Conservation (phyloP, 495 filamentous ascomycete genomes). For the Neurospora sp. region DNA sequence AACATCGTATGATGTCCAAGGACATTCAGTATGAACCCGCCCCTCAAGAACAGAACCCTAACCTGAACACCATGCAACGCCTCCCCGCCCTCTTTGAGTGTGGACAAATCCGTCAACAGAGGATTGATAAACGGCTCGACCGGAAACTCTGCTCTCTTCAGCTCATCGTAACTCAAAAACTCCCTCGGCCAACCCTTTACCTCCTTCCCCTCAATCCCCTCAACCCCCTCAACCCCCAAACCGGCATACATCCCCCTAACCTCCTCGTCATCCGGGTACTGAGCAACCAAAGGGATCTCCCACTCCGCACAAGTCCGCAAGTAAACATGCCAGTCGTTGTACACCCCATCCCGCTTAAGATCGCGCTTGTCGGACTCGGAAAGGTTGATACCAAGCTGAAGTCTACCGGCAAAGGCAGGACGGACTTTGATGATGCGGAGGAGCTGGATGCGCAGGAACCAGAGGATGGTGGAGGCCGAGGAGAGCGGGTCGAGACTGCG, state of each 20-base stretch:
- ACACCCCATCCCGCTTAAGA: not conserved
- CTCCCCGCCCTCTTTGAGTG: slow-evolving; percentile 4
- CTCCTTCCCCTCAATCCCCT: accelerated
- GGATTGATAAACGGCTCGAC: slow-evolving; percentile 17
- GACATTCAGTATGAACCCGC: slow-evolving; percentile 22
- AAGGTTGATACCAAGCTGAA: slow-evolving; percentile 8
- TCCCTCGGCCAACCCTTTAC: not conserved
- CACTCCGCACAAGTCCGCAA: not conserved
- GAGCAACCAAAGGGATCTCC: not conserved
- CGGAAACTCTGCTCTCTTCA: slow-evolving; percentile 19
- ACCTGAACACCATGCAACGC: slow-evolving; percentile 21
- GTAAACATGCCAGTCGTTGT: slow-evolving; percentile 9
- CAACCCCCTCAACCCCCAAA: not conserved
- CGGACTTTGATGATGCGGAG: slow-evolving; percentile 14
- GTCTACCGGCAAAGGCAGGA: slow-evolving; percentile 22
- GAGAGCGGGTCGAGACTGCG: not conserved
- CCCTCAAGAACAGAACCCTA: slow-evolving; percentile 17
- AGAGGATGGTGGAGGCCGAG: slow-evolving; percentile 7
- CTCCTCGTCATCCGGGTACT: not conserved
- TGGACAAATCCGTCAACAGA: slow-evolving; percentile 9
- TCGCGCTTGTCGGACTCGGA: not conserved
- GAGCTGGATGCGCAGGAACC: slow-evolving; percentile 17
- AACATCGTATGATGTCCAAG: slow-evolving; percentile 23
- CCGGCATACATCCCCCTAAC: not conserved
- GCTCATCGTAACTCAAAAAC: slow-evolving; percentile 5